Base-by-base conservation (phyloP, 73 alveolate genomes). In the Breviolum minutum region DNA sequence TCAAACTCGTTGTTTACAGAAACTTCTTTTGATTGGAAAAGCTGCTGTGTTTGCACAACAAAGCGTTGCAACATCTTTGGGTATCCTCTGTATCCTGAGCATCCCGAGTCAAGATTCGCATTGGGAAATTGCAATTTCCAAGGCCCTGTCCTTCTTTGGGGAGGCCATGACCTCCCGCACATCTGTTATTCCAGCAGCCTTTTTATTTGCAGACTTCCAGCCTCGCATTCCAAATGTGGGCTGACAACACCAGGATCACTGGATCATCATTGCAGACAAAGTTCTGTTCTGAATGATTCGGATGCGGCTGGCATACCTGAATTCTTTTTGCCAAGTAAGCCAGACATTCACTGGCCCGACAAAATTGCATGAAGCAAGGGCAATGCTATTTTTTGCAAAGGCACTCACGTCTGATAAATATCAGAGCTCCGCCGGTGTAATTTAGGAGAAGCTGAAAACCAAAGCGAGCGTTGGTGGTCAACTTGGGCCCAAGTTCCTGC, bases 131-230 rank as follows among this genome's bases (percentile, higher is more conserved):
- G 40, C 81, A 71, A 71, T 48, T 20, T 16, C 74, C 24, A 22
- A 20, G n/a, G 70, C 92, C 92, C 61, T 54, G 74, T 61, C 92
- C 64, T 73, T 76, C n/a, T 90, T 90, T 11, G 97, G 81, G 19
- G 69, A 54, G 27, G 77, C 63, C 97, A 90, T 64, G 62, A 64
- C 97, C 63, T 90, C 97, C 14, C 87, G 87, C 68, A 90, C 97
- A 81, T 90, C 97, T 8, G 97, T 48, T n/a, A 90, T 90, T 48
- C 97, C 97, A 6, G 97, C 97, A 6, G 97, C 97, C 77, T 90
- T 90, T 22, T 71, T 90, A 63, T 90, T 90, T 62, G 97, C 97
- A 16, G 87, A 90, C 77, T 63, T 69, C 97, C 97, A 90, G 77
- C 92, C 92, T 83, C 24, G 24, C 77, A 17, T 22, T 66, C 74